Evolutionary conservation across 2,329 filamentous ascomycete genomes (phyloP).

Genomic region (Dactylellina sp.): DNA sequence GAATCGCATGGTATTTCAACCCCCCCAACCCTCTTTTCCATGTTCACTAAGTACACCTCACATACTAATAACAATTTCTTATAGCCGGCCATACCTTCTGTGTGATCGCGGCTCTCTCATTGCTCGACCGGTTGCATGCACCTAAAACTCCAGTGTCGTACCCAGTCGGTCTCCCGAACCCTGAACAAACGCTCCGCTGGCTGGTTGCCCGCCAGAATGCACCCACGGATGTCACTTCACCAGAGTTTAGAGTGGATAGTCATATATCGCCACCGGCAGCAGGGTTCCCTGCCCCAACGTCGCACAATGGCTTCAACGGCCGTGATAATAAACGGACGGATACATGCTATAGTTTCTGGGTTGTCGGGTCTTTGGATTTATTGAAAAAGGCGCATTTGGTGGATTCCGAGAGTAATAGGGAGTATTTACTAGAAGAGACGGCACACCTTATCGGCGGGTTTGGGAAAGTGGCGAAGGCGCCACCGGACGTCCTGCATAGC

Average conservation of each 20-base stretch:
- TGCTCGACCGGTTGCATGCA: slow-evolving; percentile 74
- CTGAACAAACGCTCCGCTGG: slow-evolving; percentile 67
- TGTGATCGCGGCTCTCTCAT: slow-evolving; percentile 79
- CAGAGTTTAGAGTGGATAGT: slow-evolving; percentile 62
- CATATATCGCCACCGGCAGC: slow-evolving; percentile 60
- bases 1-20: slow-evolving; percentile 79
- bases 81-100: slow-evolving; percentile 91
- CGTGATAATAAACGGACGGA: slow-evolving; percentile 91
- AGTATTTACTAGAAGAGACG: slow-evolving; percentile 84
- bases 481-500: slow-evolving; percentile 80
- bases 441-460: slow-evolving; percentile 88
- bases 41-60: background rate
- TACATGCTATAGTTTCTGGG: slow-evolving; percentile 98
- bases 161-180: slow-evolving; percentile 64
- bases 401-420: slow-evolving; percentile 72
- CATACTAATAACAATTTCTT: slow-evolving; percentile 1
- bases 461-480: slow-evolving; percentile 72
- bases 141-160: slow-evolving; percentile 61
- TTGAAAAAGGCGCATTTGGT: slow-evolving; percentile 72
- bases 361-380: slow-evolving; percentile 70
- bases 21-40: slow-evolving; percentile 45
- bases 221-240: slow-evolving; percentile 63
- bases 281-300: slow-evolving; percentile 18
- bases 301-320: slow-evolving; percentile 79
- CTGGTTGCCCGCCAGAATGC: slow-evolving; percentile 71